These are phyloP conservation scores for Chaetothyriales sp. DNA, from an alignment of 2,329 filamentous ascomycete species.

Conservation along the genomic window DNA sequence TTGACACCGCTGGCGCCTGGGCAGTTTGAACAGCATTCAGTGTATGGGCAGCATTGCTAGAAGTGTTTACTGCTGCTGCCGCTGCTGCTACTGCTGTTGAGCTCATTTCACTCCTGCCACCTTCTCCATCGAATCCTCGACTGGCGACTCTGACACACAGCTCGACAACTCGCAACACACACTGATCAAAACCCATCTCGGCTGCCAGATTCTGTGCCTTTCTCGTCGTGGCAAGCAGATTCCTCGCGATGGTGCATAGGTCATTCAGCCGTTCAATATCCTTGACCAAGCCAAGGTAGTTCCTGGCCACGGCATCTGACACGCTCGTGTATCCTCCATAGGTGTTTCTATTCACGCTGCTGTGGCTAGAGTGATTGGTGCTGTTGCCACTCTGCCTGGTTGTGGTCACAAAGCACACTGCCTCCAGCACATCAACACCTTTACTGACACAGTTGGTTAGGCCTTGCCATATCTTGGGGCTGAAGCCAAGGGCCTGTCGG, in stretches of 20 bases:
- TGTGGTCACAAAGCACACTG: slow-evolving; percentile 40
- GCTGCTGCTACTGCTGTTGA: not conserved
- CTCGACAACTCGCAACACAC: slow-evolving; percentile 46
- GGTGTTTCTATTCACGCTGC: slow-evolving; percentile 11
- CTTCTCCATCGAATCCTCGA: slow-evolving; percentile 47
- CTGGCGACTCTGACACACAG: slow-evolving; percentile 50
- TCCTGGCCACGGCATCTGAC: slow-evolving; percentile 45
- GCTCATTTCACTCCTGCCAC: slow-evolving; percentile 19
- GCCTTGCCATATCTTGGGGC: slow-evolving; percentile 44
- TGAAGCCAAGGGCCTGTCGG: slow-evolving; percentile 42
- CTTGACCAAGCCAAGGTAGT: slow-evolving; percentile 43
- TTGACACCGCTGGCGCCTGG: slow-evolving; percentile 29
- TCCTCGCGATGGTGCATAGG: slow-evolving; percentile 45
- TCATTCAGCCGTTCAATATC: slow-evolving; percentile 50
- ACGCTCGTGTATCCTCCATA: slow-evolving; percentile 19
- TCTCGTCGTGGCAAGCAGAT: slow-evolving; percentile 46
- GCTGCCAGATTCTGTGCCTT: slow-evolving; percentile 49
- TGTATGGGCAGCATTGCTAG: not conserved
- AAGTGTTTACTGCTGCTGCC: not conserved
- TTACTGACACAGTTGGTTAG: slow-evolving; percentile 42
- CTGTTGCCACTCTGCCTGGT: not conserved
- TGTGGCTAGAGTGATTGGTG: slow-evolving; percentile 6
- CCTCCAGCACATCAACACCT: slow-evolving; percentile 46
- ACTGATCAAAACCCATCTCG: slow-evolving; percentile 43
- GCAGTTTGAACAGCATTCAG: not conserved